A percentile compares a stretch with the other conserved stretches of the same genome.
phyloP scores from a whole-genome alignment of 1,139 yeast genomes.

The Candida albicans region DNA sequence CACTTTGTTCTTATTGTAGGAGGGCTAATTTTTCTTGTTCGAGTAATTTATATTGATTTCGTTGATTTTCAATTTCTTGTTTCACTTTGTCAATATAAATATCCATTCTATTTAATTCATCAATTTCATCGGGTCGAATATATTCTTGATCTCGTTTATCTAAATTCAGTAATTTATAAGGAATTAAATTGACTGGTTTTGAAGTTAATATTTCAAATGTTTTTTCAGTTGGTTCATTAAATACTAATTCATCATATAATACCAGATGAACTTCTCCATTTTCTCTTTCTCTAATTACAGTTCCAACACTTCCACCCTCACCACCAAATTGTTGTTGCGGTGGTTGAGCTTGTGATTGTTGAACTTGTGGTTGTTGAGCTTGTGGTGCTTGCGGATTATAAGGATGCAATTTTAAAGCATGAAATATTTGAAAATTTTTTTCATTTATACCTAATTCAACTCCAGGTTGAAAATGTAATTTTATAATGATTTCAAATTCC shows the following conservation, averaged over 20 bases:
- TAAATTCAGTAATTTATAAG: conserved; percentile 53
- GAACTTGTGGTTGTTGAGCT: no score
- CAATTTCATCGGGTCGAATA: conserved; percentile 57
- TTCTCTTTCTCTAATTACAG: conserved; percentile 25
- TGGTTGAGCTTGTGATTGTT: no score
- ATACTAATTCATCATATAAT: conserved; percentile 86
- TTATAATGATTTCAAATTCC: conserved; percentile 89
- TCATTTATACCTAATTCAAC: conserved; percentile 68
- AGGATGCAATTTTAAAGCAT: conserved; percentile 89
- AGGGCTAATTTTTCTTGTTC: conserved; percentile 49
- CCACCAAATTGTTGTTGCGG: no score
- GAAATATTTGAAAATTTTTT: conserved; percentile 82
- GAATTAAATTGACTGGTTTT: conserved; percentile 73
- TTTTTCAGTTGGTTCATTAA: conserved; percentile 92
- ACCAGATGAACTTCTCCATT: conserved; percentile 61
- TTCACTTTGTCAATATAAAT: conserved; percentile 64
- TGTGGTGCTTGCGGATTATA: conserved; percentile 51
- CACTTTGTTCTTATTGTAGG: conserved; percentile 25
- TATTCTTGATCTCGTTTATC: conserved; percentile 45
- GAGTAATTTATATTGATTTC: conserved; percentile 50
- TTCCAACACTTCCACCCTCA: no score
- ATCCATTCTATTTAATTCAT: conserved; percentile 74
- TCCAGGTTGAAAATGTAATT: conserved; percentile 80
- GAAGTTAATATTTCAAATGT: conserved; percentile 77
- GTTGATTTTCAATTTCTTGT: conserved; percentile 53